Evolutionary conservation across 108 stramenopile species (phyloP).

Genomic region (Phaeodactylum tricornutum): DNA sequence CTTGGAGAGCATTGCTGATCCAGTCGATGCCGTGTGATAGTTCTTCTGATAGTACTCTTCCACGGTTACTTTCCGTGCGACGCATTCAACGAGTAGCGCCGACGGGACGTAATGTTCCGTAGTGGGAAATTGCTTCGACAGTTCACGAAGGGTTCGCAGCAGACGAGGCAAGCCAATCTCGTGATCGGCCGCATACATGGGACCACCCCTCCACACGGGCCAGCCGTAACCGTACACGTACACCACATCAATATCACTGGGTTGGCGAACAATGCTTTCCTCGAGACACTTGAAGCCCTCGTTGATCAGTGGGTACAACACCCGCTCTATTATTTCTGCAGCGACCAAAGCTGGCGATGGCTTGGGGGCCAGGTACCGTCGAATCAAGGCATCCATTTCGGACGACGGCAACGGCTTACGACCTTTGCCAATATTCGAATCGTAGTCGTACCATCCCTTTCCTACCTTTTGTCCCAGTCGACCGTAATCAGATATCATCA

Average conservation of each 20-base stretch:
- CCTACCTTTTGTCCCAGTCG: slow-evolving; percentile 85
- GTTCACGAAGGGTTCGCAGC: slow-evolving; percentile 33
- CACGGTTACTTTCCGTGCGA: slow-evolving; percentile 43
- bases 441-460: slow-evolving; percentile 87
- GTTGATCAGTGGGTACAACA: slow-evolving; percentile 89
- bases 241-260: slow-evolving; percentile 92
- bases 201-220: slow-evolving; percentile 86
- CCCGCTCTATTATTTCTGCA: slow-evolving; percentile 52
- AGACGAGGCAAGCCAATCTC: slow-evolving; percentile 57
- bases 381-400: slow-evolving; percentile 64
- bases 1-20: no score
- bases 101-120: slow-evolving; percentile 70
- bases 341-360: slow-evolving; percentile 22
- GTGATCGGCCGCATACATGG: slow-evolving; percentile 90
- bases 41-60: slow-evolving; percentile 45
- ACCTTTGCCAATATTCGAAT: slow-evolving; percentile 65
- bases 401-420: slow-evolving; percentile 59
- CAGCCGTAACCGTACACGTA: slow-evolving; percentile 94
- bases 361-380: slow-evolving; percentile 23
- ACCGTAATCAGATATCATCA: slow-evolving; percentile 66
- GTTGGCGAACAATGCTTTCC: slow-evolving; percentile 84
- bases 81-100: slow-evolving; percentile 58
- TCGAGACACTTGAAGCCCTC: slow-evolving; percentile 96
- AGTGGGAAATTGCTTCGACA: slow-evolving; percentile 46
- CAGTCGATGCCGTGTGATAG: not conserved